These are phyloP conservation scores for Daldinia bambusicola DNA, from an alignment of 495 filamentous ascomycete species.

Conservation along the genomic window DNA sequence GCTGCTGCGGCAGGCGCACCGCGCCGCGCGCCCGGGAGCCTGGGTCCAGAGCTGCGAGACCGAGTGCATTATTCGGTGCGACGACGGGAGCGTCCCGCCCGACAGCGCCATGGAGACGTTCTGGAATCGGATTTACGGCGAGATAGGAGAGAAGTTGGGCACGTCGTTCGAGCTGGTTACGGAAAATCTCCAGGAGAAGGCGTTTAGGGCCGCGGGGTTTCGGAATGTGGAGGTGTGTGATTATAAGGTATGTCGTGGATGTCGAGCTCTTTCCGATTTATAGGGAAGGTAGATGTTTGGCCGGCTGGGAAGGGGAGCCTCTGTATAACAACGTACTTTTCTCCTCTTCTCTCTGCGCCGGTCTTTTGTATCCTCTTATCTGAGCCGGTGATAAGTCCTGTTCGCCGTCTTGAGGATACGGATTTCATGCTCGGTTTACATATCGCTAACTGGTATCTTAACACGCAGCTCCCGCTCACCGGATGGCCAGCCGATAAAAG, in stretches of 20 bases:
- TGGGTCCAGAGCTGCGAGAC: slow-evolving; percentile 48
- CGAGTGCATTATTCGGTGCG: slow-evolving; percentile 40
- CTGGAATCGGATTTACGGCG: slow-evolving; percentile 49
- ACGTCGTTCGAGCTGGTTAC: slow-evolving; percentile 37
- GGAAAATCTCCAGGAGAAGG: slow-evolving; percentile 61
- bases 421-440: not conserved
- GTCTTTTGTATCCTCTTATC: not conserved
- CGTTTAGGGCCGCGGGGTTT: slow-evolving; percentile 68
- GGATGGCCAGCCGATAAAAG: slow-evolving; percentile 54
- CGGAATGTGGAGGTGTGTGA: slow-evolving; percentile 56
- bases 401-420: not conserved
- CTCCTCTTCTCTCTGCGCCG: not conserved
- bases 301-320: not conserved
- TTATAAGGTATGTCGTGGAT: slow-evolving; percentile 28
- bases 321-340: not conserved
- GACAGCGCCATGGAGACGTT: slow-evolving; percentile 55
- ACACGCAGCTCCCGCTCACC: slow-evolving; percentile 34
- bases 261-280: not conserved
- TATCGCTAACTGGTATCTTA: slow-evolving; percentile 33
- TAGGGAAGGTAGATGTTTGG: not conserved
- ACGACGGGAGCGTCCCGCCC: slow-evolving; percentile 46
- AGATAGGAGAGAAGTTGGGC: slow-evolving; percentile 42
- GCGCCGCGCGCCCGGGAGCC: slow-evolving; percentile 40
- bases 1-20: slow-evolving; percentile 46
- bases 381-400: not conserved